Percentiles rank a stretch among this genome's conserved stretches.
phyloP scores from a whole-genome alignment of 2,329 filamentous ascomycete genomes.

The Fusarium chaquense region DNA sequence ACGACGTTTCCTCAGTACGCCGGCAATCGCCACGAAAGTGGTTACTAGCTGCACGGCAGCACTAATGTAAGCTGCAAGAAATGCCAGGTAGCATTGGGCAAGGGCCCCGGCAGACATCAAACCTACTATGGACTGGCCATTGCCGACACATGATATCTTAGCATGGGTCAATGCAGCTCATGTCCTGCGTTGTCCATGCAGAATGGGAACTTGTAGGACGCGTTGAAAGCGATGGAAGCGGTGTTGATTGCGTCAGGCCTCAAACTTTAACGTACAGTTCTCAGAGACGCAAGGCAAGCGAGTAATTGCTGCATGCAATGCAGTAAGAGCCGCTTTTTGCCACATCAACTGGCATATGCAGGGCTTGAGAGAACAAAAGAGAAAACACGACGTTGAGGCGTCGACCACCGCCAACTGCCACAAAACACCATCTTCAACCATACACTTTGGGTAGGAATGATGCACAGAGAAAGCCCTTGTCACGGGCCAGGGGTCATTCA shows the following conservation, averaged over 20 bases:
- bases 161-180: constrained; percentile 15
- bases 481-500: constrained; percentile 40
- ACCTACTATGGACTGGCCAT: constrained; percentile 27
- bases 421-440: constrained; percentile 26
- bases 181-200: constrained; percentile 18
- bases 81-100: constrained; percentile 33
- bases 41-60: constrained; percentile 16
- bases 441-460: constrained; percentile 13
- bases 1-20: constrained; percentile 5
- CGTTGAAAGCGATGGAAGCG: neutral
- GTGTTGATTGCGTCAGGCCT: neutral
- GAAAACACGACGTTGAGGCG: constrained; percentile 37
- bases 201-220: constrained; percentile 2
- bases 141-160: constrained; percentile 29
- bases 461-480: constrained; percentile 34
- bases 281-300: constrained; percentile 5
- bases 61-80: constrained; percentile 45
- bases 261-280: constrained; percentile 5
- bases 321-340: constrained; percentile 46
- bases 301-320: constrained; percentile 32
- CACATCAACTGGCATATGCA: constrained; percentile 47
- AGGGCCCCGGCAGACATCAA: constrained; percentile 34
- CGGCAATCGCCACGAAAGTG: constrained; percentile 20
- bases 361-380: constrained; percentile 40
- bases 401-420: constrained; percentile 13